Evolutionary conservation across 768 basidiomycete species (phyloP).

Genomic region (Hygrophorus pudorinus): DNA sequence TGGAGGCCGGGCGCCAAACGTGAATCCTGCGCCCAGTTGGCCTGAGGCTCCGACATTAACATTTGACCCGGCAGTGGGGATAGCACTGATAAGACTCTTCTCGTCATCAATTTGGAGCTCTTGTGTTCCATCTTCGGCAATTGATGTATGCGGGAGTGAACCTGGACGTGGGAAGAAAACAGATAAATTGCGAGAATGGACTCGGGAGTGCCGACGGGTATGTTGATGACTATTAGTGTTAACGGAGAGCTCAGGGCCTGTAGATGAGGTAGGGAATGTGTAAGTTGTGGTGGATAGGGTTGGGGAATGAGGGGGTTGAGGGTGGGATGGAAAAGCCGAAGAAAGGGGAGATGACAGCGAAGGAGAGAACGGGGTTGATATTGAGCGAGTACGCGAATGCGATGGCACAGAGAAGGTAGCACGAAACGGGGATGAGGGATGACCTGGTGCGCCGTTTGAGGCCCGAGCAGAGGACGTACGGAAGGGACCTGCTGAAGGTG

Average conservation of each 20-base stretch:
- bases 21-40: conserved; percentile 47
- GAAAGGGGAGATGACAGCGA: conserved; percentile 12
- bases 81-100: conserved; percentile 36
- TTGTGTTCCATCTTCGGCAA: conserved; percentile 58
- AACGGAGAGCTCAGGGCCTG: conserved; percentile 2
- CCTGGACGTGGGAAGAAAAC: conserved; percentile 86
- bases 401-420: conserved; percentile 14
- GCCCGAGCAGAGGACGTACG: conserved; percentile 15
- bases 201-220: conserved; percentile 46
- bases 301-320: conserved; percentile 4
- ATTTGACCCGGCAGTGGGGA: conserved; percentile 34
- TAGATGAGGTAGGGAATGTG: conserved; percentile 3
- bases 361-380: conserved; percentile 11
- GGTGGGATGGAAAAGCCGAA: conserved; percentile 7
- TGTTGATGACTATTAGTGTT: conserved; percentile 1
- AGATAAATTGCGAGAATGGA: conserved; percentile 88
- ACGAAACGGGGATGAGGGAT: conserved; percentile 22
- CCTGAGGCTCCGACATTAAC: conserved; percentile 27
- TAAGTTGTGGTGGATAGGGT: neutral
- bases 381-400: conserved; percentile 12
- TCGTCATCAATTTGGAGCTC: conserved; percentile 40
- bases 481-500: conserved; percentile 16
- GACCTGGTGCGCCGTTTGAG: conserved; percentile 10
- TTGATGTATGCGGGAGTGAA: conserved; percentile 44
- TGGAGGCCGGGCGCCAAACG: conserved; percentile 50